These are phyloP conservation scores for Postia placenta DNA, from an alignment of 768 basidiomycete species.

Conservation along the genomic window DNA sequence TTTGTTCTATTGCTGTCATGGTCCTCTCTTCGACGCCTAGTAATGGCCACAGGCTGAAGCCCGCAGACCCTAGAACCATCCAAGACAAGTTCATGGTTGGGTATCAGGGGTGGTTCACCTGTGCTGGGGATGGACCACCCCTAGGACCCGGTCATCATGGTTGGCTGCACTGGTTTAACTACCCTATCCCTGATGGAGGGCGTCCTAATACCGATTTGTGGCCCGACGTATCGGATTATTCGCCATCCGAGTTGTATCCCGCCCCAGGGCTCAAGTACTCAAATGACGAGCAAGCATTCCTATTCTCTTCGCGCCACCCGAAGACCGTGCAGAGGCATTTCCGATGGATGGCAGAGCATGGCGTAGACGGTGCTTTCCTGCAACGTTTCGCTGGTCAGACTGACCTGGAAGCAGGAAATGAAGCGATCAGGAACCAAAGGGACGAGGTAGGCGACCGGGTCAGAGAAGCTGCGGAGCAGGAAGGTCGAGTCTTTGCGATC, in stretches of 20 bases:
- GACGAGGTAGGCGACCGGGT: slow-evolving; percentile 74
- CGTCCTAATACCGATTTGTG: slow-evolving; percentile 71
- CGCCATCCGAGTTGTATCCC: slow-evolving; percentile 61
- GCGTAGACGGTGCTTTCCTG: slow-evolving; percentile 75
- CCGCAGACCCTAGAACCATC: slow-evolving; percentile 66
- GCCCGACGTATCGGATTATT: slow-evolving; percentile 73
- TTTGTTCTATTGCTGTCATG: not conserved
- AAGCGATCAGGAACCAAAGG: slow-evolving; percentile 55
- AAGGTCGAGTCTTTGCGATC: slow-evolving; percentile 77
- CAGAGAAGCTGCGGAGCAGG: slow-evolving; percentile 69
- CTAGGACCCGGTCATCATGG: slow-evolving; percentile 73
- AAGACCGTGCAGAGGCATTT: slow-evolving; percentile 73
- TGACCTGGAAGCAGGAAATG: slow-evolving; percentile 45
- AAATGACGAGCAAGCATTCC: slow-evolving; percentile 51
- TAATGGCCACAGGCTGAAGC: slow-evolving; percentile 34
- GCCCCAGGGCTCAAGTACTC: slow-evolving; percentile 59
- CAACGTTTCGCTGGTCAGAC: slow-evolving; percentile 73
- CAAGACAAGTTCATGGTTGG: slow-evolving; percentile 82
- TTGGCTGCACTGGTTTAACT: slow-evolving; percentile 81
- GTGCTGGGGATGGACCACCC: slow-evolving; percentile 24
- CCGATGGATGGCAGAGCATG: slow-evolving; percentile 79
- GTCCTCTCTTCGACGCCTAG: slow-evolving; percentile 6
- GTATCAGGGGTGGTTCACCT: slow-evolving; percentile 80
- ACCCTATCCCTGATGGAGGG: slow-evolving; percentile 64
- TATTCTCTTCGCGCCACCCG: slow-evolving; percentile 76